Conservation (phyloP, 371 early-diverging fungal genomes). For the Syncephalastrum racemosum region DNA sequence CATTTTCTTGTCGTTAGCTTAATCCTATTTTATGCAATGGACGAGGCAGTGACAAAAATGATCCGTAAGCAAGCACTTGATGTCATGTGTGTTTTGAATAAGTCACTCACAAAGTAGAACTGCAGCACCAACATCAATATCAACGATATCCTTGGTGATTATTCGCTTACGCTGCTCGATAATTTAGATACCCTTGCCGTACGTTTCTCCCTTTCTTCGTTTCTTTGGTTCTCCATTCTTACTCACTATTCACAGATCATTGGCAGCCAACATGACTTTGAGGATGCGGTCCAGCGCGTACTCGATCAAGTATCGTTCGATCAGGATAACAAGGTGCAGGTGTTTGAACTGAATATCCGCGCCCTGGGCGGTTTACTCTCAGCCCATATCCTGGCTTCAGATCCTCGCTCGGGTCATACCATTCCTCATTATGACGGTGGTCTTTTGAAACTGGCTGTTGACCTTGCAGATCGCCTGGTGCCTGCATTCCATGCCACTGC, state of each 20-base stretch:
- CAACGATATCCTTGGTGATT: slow-evolving; percentile 94
- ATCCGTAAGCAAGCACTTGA: slow-evolving; percentile 57
- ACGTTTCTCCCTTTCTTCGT: slow-evolving; percentile 11
- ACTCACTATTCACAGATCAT: slow-evolving; percentile 47
- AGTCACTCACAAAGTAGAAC: neutral
- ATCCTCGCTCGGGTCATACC: slow-evolving; percentile 55
- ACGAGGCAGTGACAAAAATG: slow-evolving; percentile 69
- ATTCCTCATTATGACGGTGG: slow-evolving; percentile 71
- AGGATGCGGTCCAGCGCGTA: slow-evolving; percentile 67
- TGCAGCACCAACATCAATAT: slow-evolving; percentile 58
- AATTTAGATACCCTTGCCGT: slow-evolving; percentile 85
- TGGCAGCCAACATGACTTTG: slow-evolving; percentile 71
- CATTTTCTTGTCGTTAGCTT: slow-evolving; percentile 44
- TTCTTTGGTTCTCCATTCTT: neutral
- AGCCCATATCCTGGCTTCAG: slow-evolving; percentile 84
- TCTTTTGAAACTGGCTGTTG: slow-evolving; percentile 74
- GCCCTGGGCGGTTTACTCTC: slow-evolving; percentile 89
- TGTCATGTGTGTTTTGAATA: slow-evolving; percentile 9
- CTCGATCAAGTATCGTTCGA: slow-evolving; percentile 73
- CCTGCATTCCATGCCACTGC: slow-evolving; percentile 85
- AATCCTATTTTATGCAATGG: slow-evolving; percentile 85
- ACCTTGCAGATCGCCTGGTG: slow-evolving; percentile 85
- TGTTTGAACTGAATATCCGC: slow-evolving; percentile 94
- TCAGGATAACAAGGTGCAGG: slow-evolving; percentile 85
- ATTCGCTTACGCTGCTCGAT: slow-evolving; percentile 89